These are phyloP conservation scores for Annulohypoxylon bovei DNA, from an alignment of 495 filamentous ascomycete genomes.

Conservation along the genomic window DNA sequence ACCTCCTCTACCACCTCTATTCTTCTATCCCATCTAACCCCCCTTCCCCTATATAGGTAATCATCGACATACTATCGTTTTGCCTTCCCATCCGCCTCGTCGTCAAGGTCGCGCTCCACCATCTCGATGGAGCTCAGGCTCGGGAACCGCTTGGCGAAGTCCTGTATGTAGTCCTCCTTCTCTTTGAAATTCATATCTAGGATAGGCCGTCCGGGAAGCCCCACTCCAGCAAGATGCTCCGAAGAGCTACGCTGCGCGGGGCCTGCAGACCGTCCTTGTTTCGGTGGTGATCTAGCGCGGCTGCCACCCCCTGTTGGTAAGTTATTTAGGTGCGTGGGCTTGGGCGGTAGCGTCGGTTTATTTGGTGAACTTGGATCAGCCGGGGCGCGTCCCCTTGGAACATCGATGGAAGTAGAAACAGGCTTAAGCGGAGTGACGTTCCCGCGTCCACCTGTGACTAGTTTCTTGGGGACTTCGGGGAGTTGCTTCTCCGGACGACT, in stretches of 20 bases:
- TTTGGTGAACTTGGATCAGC: conserved; percentile 31
- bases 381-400: conserved; percentile 31
- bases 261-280: conserved; percentile 25
- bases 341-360: conserved; percentile 49
- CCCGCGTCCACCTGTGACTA: conserved; percentile 26
- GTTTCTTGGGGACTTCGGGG: conserved; percentile 34
- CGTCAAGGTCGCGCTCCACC: conserved; percentile 68
- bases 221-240: conserved; percentile 52
- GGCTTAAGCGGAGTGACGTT: conserved; percentile 39
- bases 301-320: conserved; percentile 50
- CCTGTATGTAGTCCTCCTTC: conserved; percentile 64
- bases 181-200: conserved; percentile 59
- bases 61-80: background rate
- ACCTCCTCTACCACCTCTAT: background rate
- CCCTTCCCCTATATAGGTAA: background rate
- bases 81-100: conserved; percentile 35
- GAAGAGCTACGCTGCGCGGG: conserved; percentile 35
- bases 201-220: conserved; percentile 53
- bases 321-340: conserved; percentile 63
- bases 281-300: conserved; percentile 50
- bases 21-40: background rate
- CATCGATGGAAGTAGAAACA: conserved; percentile 27
- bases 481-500: conserved; percentile 39
- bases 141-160: conserved; percentile 85
- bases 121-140: conserved; percentile 84